Evolutionary conservation across 1,139 yeast species (phyloP), one percentile per base, ranked within the genome.

Genomic region (Arxiozyma slooffiae): DNA sequence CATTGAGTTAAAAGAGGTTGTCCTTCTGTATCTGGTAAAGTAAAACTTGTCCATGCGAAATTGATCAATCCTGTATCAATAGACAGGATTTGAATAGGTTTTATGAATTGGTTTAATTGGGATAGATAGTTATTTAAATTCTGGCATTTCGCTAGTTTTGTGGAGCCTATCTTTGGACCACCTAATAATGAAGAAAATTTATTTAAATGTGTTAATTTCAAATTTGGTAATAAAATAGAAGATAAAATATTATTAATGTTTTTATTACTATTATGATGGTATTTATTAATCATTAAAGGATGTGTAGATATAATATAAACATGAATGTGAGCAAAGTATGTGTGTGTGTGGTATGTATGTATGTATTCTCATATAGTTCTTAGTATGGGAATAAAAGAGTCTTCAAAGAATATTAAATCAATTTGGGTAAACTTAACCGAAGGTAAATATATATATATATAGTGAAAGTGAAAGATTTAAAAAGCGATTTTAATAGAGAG

Each of bases 61-160:
- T 76, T 75, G 30, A 68, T 64, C 20, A 75, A 57, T 0, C 79
- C 79, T 57, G 73, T 63, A 53, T 75, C 79, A 11, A 75, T 65
- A 0, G 77, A 64, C 8, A 71, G 50, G 5, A 74, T 52, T 20
- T 55, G 54, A 40, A 64, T 47, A 16, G 23, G 46, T 39, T 20
- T 42, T 11, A 21, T 51, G 22, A 30, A 58, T 44, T 46, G 41
- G 22, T 53, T 46, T 23, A 62, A 44, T 14, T 47, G 7, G 17
- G 34, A 26, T 3, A 53, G 52, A 40, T 60, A 63, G 5, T 38
- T 41, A 22, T 53, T 17, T 7, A 63, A 55, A 18, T 53, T 51
- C 7, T 23, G 21, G 21, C 57, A 50, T 14, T 54, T 48, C 0
- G 44, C 41, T 5, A 49, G 30, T 51, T 62, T 63, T 17, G 53